Percentiles rank a stretch among this genome's conserved stretches.
Conservation (phyloP, 2,329 filamentous ascomycete genomes). For the Zasmidium angulare region DNA sequence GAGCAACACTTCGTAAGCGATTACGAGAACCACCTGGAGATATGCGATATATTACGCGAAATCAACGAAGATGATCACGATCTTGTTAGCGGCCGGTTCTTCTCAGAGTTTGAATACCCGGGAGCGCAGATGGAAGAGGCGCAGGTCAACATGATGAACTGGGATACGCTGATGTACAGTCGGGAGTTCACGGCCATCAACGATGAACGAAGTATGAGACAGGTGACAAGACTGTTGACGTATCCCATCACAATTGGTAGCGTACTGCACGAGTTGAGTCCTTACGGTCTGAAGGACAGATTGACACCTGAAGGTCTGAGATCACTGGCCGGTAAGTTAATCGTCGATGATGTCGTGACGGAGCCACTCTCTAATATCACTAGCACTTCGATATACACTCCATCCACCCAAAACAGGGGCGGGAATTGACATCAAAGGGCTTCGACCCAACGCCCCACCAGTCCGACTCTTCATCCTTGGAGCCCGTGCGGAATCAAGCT, state of each 20-base stretch:
- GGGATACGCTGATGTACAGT: constrained; percentile 95
- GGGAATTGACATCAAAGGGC: constrained; percentile 70
- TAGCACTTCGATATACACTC: constrained; percentile 87
- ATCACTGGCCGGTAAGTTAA: constrained; percentile 80
- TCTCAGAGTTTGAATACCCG: constrained; percentile 91
- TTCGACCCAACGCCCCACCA: constrained; percentile 80
- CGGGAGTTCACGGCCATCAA: constrained; percentile 89
- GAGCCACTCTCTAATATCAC: constrained; percentile 12
- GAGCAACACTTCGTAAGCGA: constrained; percentile 95
- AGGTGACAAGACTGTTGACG: constrained; percentile 88
- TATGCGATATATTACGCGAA: constrained; percentile 86
- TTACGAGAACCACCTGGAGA: constrained; percentile 86
- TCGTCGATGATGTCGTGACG: too few species aligned
- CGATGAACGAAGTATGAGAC: constrained; percentile 83
- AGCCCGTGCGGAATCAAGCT: constrained; percentile 93
- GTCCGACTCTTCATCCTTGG: constrained; percentile 91
- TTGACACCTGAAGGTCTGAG: constrained; percentile 87
- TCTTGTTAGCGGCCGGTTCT: constrained; percentile 82
- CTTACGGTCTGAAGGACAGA: constrained; percentile 78
- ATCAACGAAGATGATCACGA: constrained; percentile 99
- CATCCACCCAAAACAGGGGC: constrained; percentile 82
- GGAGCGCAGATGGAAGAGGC: constrained; percentile 88
- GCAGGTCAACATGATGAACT: constrained; percentile 95
- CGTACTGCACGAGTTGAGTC: constrained; percentile 89
- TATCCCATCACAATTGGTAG: constrained; percentile 92